A percentile compares a stretch with the other conserved stretches of the same genome.
phyloP scores from a whole-genome alignment of 2,329 filamentous ascomycete genomes.

The Colletotrichum somersetense region DNA sequence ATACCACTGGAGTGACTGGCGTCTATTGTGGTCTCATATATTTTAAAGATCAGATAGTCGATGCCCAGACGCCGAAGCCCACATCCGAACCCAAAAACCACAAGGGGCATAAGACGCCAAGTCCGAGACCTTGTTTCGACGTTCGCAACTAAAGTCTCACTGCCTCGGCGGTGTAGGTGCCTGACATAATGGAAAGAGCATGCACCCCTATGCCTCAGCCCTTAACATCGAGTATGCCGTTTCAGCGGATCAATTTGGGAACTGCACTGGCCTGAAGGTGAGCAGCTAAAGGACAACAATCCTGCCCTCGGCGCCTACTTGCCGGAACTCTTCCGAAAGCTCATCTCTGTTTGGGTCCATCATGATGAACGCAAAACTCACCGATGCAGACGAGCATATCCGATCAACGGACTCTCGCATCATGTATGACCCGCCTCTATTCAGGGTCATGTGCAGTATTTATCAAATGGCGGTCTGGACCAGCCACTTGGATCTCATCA shows the following conservation, averaged over 20 bases:
- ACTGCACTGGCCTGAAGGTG: slow-evolving; percentile 20
- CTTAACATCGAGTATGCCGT: slow-evolving; percentile 4
- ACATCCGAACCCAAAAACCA: background rate
- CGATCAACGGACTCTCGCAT: slow-evolving; percentile 1
- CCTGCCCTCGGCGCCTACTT: background rate
- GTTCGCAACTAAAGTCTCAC: background rate
- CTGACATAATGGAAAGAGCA: slow-evolving; percentile 7
- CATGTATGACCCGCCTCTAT: background rate
- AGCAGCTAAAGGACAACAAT: background rate
- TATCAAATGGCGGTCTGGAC: slow-evolving; percentile 23
- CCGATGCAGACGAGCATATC: slow-evolving; percentile 18
- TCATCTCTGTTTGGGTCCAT: background rate
- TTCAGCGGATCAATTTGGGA: slow-evolving; percentile 13
- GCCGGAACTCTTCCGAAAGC: background rate
- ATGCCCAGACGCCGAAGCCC: background rate
- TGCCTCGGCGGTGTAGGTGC: too few species aligned
- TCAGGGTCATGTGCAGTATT: background rate
- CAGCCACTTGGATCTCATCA: background rate
- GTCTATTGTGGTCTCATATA: background rate
- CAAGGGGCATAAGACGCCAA: slow-evolving; percentile 15
- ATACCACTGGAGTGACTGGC: too few species aligned
- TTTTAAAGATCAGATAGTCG: background rate
- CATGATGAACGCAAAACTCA: background rate
- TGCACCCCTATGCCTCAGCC: background rate
- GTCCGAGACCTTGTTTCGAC: slow-evolving; percentile 30